Evolutionary conservation across 1,284 basidiomycete genomes (phyloP).

Genomic region (Ganoderma boninense): DNA sequence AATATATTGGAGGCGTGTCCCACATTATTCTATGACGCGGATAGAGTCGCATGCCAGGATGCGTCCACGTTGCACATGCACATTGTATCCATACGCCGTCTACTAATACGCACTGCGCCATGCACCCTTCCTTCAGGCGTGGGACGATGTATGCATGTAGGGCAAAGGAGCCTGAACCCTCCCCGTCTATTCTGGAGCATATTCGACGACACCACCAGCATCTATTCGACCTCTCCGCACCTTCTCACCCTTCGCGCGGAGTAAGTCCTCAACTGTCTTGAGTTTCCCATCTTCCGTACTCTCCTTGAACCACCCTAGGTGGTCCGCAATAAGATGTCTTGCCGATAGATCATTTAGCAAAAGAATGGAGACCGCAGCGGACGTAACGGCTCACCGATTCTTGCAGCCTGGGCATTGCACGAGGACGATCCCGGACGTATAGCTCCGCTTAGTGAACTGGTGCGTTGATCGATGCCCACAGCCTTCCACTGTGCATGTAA

Average conservation of each 20-base stretch:
- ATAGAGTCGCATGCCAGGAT: not conserved
- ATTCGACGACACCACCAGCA: slow-evolving; percentile 55
- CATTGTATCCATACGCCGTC: slow-evolving; percentile 28
- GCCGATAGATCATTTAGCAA: slow-evolving; percentile 4
- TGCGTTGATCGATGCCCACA: slow-evolving; percentile 90
- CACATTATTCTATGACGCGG: not conserved
- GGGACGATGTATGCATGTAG: not conserved
- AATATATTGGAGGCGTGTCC: not conserved
- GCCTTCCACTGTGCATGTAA: slow-evolving; percentile 85
- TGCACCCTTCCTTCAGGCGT: not conserved
- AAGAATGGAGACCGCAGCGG: not conserved
- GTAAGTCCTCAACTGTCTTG: slow-evolving; percentile 83
- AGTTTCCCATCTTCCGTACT: slow-evolving; percentile 76
- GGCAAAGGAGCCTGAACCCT: not conserved
- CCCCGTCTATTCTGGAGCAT: slow-evolving; percentile 36
- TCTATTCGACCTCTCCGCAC: slow-evolving; percentile 67
- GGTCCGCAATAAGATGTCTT: slow-evolving; percentile 90
- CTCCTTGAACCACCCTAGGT: slow-evolving; percentile 93
- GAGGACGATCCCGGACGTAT: slow-evolving; percentile 90
- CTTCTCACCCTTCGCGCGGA: slow-evolving; percentile 79
- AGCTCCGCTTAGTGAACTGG: slow-evolving; percentile 86
- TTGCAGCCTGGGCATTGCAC: slow-evolving; percentile 93
- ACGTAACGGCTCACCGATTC: slow-evolving; percentile 68
- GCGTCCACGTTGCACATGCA: slow-evolving; percentile 1
- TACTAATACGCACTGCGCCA: slow-evolving; percentile 11